These are phyloP conservation scores for Cordyceps pruinosa DNA, from an alignment of 2,329 filamentous ascomycete species.

Conservation along the genomic window DNA sequence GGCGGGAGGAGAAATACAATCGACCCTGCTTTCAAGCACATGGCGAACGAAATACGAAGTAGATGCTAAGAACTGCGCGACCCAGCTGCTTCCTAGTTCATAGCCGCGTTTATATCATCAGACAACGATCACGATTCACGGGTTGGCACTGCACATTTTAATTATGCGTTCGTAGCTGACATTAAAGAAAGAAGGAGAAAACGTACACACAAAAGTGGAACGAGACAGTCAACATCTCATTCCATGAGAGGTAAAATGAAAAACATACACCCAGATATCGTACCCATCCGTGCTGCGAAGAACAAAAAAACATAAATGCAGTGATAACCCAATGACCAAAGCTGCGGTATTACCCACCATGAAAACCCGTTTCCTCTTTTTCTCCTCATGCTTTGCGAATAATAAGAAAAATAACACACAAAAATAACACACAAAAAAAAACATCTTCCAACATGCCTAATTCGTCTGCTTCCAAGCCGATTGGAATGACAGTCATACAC, in stretches of 20 bases:
- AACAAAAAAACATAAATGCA: neutral
- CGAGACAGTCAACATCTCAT: neutral
- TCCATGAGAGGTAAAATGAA: neutral
- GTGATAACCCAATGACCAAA: neutral
- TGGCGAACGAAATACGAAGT: no score
- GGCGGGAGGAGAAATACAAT: neutral
- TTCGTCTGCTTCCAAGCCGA: slow-evolving; percentile 2
- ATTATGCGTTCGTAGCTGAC: neutral
- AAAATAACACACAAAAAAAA: no score
- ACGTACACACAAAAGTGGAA: neutral
- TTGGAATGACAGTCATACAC: slow-evolving; percentile 23
- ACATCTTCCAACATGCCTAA: slow-evolving; percentile 21
- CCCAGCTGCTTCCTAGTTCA: neutral
- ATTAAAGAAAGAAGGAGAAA: neutral
- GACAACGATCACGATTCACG: neutral
- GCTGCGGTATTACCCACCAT: neutral
- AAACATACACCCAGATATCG: slow-evolving; percentile 10
- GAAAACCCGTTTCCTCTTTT: neutral
- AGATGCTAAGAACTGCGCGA: no score
- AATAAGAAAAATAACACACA: no score
- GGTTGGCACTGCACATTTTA: neutral
- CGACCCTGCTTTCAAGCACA: no score
- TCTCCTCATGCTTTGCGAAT: neutral
- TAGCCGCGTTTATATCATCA: neutral
- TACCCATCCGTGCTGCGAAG: neutral